These are phyloP conservation scores for Anthostomella pinea DNA, from an alignment of 2,329 filamentous ascomycete species.

Conservation along the genomic window DNA sequence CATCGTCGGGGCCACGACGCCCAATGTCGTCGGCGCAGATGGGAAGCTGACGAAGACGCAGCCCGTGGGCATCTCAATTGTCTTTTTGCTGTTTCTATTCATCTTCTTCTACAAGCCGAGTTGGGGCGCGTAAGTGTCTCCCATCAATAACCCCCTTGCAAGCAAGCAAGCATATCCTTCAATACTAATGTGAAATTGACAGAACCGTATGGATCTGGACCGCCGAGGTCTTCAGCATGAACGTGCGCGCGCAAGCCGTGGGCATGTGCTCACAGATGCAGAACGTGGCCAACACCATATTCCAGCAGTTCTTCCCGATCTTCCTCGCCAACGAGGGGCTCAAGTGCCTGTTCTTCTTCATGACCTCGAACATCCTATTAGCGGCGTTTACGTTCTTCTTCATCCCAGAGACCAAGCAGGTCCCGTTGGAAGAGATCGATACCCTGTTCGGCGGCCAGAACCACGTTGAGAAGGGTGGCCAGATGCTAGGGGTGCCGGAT, in stretches of 20 bases:
- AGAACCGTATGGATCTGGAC: constrained; percentile 68
- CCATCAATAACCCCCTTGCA: too few relatives aligned
- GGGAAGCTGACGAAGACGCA: constrained; percentile 45
- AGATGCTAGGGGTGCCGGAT: constrained; percentile 36
- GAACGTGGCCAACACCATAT: constrained; percentile 64
- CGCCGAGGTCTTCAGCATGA: constrained; percentile 67
- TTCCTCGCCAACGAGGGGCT: constrained; percentile 58
- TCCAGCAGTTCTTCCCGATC: constrained; percentile 68
- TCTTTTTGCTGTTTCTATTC: constrained; percentile 65
- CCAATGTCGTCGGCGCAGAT: constrained; percentile 45
- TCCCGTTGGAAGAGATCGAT: constrained; percentile 55
- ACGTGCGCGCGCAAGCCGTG: constrained; percentile 68
- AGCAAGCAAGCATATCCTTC: too few relatives aligned
- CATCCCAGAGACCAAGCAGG: constrained; percentile 49
- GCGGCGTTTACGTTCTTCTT: constrained; percentile 48
- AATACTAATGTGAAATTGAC: constrained; percentile 1
- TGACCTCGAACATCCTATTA: constrained; percentile 46
- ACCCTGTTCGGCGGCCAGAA: constrained; percentile 54
- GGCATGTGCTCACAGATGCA: constrained; percentile 62
- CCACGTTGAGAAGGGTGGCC: constrained; percentile 52
- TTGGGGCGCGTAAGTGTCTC: constrained; percentile 17
- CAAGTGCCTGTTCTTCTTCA: constrained; percentile 41
- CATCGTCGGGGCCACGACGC: constrained; percentile 47
- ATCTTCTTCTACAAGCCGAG: constrained; percentile 61
- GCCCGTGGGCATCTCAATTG: constrained; percentile 64